These are phyloP conservation scores for Hypholoma sublateritium DNA, from an alignment of 768 basidiomycete species.

Conservation along the genomic window DNA sequence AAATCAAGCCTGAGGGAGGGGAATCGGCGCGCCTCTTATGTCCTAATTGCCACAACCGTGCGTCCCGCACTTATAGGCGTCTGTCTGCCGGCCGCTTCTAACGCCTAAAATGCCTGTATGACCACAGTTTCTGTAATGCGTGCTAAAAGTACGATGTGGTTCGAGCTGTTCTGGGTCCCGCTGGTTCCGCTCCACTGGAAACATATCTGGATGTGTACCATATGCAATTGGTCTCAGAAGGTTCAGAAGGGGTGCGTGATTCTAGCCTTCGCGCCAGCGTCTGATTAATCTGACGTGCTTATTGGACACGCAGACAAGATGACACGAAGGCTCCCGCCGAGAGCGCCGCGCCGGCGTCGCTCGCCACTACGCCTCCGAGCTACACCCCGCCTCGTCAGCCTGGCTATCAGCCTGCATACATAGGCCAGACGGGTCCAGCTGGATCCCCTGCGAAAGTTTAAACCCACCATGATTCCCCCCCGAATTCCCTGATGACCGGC, in stretches of 20 bases:
- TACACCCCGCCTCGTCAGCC: constrained; percentile 31
- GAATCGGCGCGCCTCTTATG: constrained; percentile 52
- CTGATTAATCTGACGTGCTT: not conserved
- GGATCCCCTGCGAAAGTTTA: not conserved
- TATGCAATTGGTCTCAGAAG: constrained; percentile 58
- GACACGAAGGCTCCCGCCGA: not conserved
- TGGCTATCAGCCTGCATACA: constrained; percentile 42
- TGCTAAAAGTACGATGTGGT: constrained; percentile 70
- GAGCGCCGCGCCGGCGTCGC: not conserved
- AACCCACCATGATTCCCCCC: too few relatives aligned
- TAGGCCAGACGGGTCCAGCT: constrained; percentile 14
- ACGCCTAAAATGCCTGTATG: constrained; percentile 1
- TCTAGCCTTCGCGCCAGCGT: not conserved
- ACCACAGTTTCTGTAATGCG: constrained; percentile 54
- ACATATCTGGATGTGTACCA: constrained; percentile 69
- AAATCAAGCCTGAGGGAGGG: constrained; percentile 53
- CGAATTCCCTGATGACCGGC: too few relatives aligned
- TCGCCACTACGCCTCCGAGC: constrained; percentile 16
- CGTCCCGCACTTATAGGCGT: constrained; percentile 14
- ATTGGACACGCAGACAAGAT: not conserved
- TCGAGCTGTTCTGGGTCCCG: constrained; percentile 75
- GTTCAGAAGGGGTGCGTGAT: constrained; percentile 52
- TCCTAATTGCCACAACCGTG: constrained; percentile 73
- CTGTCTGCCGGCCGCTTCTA: not conserved
- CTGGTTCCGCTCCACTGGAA: constrained; percentile 63